Base-by-base conservation (phyloP, 2,329 filamentous ascomycete genomes). In the Bipolaris sorokiniana region DNA sequence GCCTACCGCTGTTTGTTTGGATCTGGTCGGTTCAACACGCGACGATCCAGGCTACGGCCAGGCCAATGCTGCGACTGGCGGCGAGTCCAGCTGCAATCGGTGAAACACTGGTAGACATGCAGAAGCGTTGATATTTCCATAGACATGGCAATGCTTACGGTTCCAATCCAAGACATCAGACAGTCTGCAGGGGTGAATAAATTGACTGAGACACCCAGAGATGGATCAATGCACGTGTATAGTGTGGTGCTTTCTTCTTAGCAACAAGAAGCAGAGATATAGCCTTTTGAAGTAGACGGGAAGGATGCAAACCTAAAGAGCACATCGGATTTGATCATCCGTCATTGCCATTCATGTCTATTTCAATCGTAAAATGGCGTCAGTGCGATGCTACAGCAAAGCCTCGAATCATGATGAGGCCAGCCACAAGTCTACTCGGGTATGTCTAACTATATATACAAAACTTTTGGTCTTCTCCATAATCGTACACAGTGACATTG, bases 381-480 rank as follows among this genome's bases (percentile, higher is more conserved):
- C n/a, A 23, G 22, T 22, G 23, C 7, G 22, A 26, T 42, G 40
- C 20, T 26, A 26, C 40, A 15, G 20, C 16, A 18, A 18, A 38
- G 7, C 16, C 16, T 7, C 3, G 36, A 16, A 38, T 42, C 7
- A n/a, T 42, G 13, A 10, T 9, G 36, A 16, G 23, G 20, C 22
- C 40, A 7, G 40, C 22, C 18, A 31, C 28, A 31, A 13, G 28
- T 26, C 13, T 42, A 26, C 15, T 26, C 22, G 26, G 28, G 28
- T 33, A 46, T 33, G 28, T 33, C 40, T 42, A 42, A n/a, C 40
- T 42, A n/a, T 42, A 26, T 42, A 42, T 26, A 42, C 40, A 42
- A 9, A 40, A 31, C 47, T 49, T 49, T 48, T 40, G 26, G 11
- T 40, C 18, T 5, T 22, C 36, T 40, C 28, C 5, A 9, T 49